Percentiles rank a stretch among this genome's conserved stretches.
Evolutionary conservation across 2,329 filamentous ascomycete genomes (phyloP).

Genomic region (Septoria linicola): DNA sequence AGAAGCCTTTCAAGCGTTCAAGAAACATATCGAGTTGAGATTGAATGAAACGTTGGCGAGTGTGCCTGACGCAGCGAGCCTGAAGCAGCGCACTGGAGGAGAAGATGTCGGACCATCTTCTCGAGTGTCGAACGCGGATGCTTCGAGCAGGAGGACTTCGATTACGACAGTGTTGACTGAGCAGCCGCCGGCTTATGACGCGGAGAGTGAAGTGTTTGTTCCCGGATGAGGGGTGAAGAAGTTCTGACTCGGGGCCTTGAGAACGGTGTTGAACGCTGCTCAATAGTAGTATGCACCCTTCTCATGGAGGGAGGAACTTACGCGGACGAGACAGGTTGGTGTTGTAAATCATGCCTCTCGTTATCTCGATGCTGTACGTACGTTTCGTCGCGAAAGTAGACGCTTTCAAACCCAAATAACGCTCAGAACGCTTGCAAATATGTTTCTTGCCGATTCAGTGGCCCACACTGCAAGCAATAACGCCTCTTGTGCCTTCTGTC

Average conservation of each 20-base stretch:
- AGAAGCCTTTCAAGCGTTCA: conserved; percentile 30
- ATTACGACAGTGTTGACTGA: neutral
- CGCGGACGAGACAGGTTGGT: no score
- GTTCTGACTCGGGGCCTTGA: neutral
- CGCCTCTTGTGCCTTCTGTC: neutral
- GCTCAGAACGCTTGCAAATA: neutral
- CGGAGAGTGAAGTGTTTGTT: neutral
- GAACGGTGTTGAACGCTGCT: neutral
- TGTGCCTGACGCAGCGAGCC: conserved; percentile 22
- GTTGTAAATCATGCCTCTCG: neutral
- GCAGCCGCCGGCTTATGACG: neutral
- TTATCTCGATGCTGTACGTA: neutral
- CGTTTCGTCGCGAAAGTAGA: neutral
- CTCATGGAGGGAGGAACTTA: no score
- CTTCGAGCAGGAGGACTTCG: neutral
- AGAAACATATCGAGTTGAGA: conserved; percentile 28
- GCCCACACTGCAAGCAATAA: neutral
- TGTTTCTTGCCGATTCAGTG: neutral
- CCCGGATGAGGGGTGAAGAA: neutral
- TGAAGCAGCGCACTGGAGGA: no score
- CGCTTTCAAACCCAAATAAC: neutral
- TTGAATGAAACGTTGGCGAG: conserved; percentile 21
- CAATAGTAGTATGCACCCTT: no score
- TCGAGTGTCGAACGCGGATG: neutral
- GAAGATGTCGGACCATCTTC: neutral